A percentile compares a stretch with the other conserved stretches of the same genome.
Evolutionary conservation across 139 green algal genomes (phyloP).

Genomic region (Chlorella sp.): DNA sequence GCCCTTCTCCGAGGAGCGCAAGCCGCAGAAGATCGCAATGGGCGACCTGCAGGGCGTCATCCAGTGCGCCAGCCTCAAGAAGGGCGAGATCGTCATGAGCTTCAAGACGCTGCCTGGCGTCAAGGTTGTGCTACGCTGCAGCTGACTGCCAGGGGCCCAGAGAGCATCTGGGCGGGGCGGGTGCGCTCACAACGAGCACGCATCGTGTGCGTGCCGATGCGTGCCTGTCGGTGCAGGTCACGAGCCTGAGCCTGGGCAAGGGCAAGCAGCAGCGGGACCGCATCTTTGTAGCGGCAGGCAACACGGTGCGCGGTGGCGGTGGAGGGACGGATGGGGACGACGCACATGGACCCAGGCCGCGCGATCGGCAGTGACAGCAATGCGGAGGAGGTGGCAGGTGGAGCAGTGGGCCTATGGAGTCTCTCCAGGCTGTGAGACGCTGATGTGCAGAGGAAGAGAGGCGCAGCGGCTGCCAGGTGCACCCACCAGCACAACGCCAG

Average conservation of each 20-base stretch:
- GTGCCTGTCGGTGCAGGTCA: constrained; percentile 25
- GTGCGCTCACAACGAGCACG: background rate
- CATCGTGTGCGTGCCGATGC: background rate
- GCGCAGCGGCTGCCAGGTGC: background rate
- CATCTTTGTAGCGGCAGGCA: constrained; percentile 52
- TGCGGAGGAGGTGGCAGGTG: no score
- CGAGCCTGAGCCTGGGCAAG: constrained; percentile 40
- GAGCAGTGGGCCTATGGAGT: no score
- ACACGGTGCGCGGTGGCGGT: constrained; percentile 33
- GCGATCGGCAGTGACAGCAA: no score
- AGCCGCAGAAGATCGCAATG: constrained; percentile 61
- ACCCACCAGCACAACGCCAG: background rate
- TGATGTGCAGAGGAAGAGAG: background rate
- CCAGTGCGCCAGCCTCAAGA: constrained; percentile 58
- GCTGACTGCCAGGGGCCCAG: background rate
- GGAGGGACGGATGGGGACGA: no score
- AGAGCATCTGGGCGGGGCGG: background rate
- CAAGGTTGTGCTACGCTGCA: background rate
- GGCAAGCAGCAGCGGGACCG: constrained; percentile 47
- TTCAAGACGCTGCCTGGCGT: constrained; percentile 59
- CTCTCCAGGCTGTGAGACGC: no score
- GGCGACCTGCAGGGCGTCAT: constrained; percentile 58
- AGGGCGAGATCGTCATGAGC: constrained; percentile 34
- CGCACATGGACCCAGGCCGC: no score
- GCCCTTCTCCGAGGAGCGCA: constrained; percentile 45